Evolutionary conservation across 441 rosid species (phyloP).

Genomic region (Erodium moschatum): DNA sequence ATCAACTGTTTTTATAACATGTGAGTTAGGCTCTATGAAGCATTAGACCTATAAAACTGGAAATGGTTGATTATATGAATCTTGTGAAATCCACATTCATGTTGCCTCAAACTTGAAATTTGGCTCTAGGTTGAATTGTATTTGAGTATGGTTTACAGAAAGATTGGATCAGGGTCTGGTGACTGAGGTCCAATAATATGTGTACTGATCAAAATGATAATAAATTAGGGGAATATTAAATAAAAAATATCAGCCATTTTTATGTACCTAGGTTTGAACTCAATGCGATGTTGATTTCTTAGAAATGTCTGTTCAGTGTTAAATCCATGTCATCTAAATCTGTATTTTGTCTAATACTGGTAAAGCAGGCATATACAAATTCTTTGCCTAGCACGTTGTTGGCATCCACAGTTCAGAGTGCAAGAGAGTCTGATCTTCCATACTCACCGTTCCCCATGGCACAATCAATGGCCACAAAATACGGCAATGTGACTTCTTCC

Average conservation of each 20-base stretch:
- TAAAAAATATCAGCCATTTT: neutral
- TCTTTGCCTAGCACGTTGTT: constrained; percentile 60
- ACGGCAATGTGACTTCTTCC: constrained; percentile 56
- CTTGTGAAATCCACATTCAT: too few relatives aligned
- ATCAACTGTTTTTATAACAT: neutral
- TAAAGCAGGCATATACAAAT: constrained; percentile 60
- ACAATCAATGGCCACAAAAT: constrained; percentile 63
- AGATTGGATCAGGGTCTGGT: neutral
- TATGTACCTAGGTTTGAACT: neutral
- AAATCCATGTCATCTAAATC: constrained; percentile 18
- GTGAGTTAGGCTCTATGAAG: neutral
- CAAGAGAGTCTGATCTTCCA: constrained; percentile 68
- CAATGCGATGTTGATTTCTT: neutral
- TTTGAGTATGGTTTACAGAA: neutral
- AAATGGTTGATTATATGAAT: neutral
- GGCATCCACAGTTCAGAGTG: constrained; percentile 60
- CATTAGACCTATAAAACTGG: neutral
- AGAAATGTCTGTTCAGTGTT: constrained; percentile 5
- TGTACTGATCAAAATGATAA: neutral
- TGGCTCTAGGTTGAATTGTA: too few relatives aligned
- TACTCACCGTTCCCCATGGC: constrained; percentile 72
- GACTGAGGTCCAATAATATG: neutral
- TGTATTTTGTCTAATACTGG: constrained; percentile 10
- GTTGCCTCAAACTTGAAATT: too few relatives aligned
- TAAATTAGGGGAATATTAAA: neutral